A percentile compares a stretch with the other conserved stretches of the same genome.
These are phyloP conservation scores for Vaccinium macrocarpon DNA, from an alignment of 148 eudicot species.

Conservation along the genomic window DNA sequence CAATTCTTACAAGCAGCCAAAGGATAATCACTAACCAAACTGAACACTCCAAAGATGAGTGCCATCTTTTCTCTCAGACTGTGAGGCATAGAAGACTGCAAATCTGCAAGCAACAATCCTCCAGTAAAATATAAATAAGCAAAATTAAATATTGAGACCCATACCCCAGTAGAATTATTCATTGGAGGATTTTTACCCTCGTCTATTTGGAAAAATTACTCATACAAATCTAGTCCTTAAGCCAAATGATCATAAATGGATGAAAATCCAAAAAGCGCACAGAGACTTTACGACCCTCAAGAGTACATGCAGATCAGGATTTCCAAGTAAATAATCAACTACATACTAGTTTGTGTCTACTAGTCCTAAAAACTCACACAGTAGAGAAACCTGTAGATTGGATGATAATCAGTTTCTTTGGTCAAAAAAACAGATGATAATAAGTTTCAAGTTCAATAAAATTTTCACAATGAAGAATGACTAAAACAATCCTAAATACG, in stretches of 20 bases:
- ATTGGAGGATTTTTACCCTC: neutral
- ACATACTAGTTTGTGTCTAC: neutral
- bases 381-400: neutral
- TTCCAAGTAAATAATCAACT: neutral
- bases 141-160: neutral
- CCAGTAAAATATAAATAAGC: neutral
- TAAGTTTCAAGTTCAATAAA: neutral
- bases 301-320: neutral
- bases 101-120: slow-evolving; percentile 27
- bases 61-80: no score
- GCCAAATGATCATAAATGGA: neutral
- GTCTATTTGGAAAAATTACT: neutral
- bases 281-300: neutral
- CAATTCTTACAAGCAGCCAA: no score
- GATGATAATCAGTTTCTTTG: neutral
- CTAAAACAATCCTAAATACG: no score
- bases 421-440: no score
- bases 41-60: slow-evolving; percentile 32
- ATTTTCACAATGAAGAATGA: no score
- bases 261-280: neutral
- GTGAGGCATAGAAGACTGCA: slow-evolving; percentile 26
- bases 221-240: neutral
- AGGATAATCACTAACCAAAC: no score
- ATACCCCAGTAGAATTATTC: neutral
- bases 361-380: neutral